Percentiles rank a stretch among this genome's conserved stretches.
These are phyloP conservation scores for Fusarium caatingaense DNA, from an alignment of 2,329 filamentous ascomycete species.

Conservation along the genomic window DNA sequence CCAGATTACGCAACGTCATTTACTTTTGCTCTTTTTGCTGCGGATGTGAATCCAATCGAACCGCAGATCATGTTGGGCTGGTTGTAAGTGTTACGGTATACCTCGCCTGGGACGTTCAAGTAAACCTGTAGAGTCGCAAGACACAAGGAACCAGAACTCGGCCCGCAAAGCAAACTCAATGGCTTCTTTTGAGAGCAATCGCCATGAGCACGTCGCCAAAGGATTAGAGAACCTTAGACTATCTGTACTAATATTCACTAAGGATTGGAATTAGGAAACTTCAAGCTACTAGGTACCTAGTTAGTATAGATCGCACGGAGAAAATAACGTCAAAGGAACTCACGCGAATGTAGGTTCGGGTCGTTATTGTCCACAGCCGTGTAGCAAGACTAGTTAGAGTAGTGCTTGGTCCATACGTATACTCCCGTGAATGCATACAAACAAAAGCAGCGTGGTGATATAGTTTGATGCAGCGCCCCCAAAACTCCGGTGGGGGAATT, in stretches of 20 bases:
- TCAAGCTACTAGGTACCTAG: not conserved
- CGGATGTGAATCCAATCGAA: not conserved
- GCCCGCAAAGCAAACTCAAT: not conserved
- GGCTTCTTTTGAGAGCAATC: not conserved
- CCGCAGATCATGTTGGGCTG: not conserved
- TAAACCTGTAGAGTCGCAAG: not conserved
- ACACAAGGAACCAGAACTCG: not conserved
- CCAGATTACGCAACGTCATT: not conserved
- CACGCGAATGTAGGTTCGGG: not conserved
- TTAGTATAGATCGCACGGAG: not conserved
- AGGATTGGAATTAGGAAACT: not conserved
- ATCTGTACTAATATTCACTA: not conserved
- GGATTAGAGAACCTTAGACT: not conserved
- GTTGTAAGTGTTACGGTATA: not conserved
- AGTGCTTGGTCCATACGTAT: not conserved
- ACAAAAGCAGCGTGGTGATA: not conserved
- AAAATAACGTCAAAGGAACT: not conserved
- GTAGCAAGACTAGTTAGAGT: not conserved
- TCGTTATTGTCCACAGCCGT: too few relatives aligned
- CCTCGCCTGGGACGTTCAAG: not conserved
- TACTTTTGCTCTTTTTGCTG: not conserved
- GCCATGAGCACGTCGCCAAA: not conserved
- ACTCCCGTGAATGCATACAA: not conserved
- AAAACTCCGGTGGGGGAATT: constrained; percentile 14
- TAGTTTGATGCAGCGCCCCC: not conserved